phyloP scores from a whole-genome alignment of 495 filamentous ascomycete genomes.

The Trichocladium uniseriatum region DNA sequence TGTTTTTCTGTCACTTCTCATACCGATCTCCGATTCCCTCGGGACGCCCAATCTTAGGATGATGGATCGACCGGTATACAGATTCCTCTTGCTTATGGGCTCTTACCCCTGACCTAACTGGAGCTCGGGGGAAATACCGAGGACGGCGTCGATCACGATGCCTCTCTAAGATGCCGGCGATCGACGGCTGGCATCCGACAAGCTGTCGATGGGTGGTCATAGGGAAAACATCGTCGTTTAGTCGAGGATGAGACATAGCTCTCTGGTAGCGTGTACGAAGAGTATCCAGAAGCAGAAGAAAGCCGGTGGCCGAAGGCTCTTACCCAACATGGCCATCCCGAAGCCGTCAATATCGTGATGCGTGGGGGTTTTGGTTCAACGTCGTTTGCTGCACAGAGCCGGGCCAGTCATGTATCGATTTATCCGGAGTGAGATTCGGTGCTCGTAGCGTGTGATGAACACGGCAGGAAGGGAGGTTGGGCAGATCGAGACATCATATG shows the following conservation, averaged over 20 bases:
- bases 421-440: constrained; percentile 15
- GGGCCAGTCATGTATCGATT: constrained; percentile 5
- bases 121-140: too few species aligned
- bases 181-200: too few species aligned
- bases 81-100: constrained; percentile 14
- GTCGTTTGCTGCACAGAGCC: not conserved
- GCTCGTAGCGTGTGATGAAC: constrained; percentile 6
- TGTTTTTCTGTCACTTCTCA: constrained; percentile 12
- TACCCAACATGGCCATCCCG: not conserved
- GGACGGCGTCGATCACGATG: too few species aligned
- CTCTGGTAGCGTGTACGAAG: too few species aligned
- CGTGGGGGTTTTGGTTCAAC: not conserved
- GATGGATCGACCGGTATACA: too few species aligned
- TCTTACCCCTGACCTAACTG: too few species aligned
- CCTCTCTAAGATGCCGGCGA: too few species aligned
- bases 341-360: constrained; percentile 1
- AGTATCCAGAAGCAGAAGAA: not conserved
- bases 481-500: constrained; percentile 24
- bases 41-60: too few species aligned
- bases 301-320: not conserved
- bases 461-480: constrained; percentile 6
- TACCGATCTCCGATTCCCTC: constrained; percentile 8
- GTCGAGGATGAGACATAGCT: too few species aligned
- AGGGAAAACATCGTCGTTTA: too few species aligned
- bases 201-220: too few species aligned